Evolutionary conservation across 495 filamentous ascomycete genomes (phyloP), one percentile per base, ranked within the genome.

Genomic region (Penicillium cataractarum): DNA sequence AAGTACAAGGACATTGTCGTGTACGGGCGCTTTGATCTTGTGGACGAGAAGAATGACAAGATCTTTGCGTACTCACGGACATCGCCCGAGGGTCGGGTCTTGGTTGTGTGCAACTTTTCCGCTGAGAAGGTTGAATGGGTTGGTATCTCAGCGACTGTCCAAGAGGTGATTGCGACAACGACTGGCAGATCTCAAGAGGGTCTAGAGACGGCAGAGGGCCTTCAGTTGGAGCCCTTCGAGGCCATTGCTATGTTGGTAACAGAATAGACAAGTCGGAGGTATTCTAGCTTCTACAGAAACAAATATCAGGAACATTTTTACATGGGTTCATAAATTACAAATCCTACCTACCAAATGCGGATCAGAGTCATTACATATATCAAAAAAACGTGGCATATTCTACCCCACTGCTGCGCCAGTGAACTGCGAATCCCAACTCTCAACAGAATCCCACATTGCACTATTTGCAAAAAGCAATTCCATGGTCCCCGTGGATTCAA

Each of bases 31-130:
- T 51, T 51, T 9, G 48, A 51, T 19, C 48, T 51, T 5, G 48
- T 51, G 8, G 48, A 51, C 48, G 24, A 51, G 27, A 31, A 29
- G 0, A 51, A 51, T n/a, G 48, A 51, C 17, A 51, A 51, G 21
- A n/a, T 51, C 27, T 51, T 51, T 31, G 48, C 48, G 48, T 51
- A 51, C 27, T 27, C 48, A 51, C 48, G 48, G 4, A 51, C 22
- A 6, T 15, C 24, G 13, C 48, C 48, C 3, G 12, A 51, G 2
- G 48, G 48, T 17, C 48, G 27, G 48, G 48, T 51, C 5, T 8
- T 51, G 24, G 48, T 51, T 24, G 48, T 29, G 48, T 51, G 48
- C 48, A 51, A 51, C 48, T 51, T 51, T 31, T 51, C 48, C 2
- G 13, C 48, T 31, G 48, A 51, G 48, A 26, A 29, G 10, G 17